These are phyloP conservation scores for Auricularia cornea DNA, from an alignment of 768 basidiomycete species.

Conservation along the genomic window DNA sequence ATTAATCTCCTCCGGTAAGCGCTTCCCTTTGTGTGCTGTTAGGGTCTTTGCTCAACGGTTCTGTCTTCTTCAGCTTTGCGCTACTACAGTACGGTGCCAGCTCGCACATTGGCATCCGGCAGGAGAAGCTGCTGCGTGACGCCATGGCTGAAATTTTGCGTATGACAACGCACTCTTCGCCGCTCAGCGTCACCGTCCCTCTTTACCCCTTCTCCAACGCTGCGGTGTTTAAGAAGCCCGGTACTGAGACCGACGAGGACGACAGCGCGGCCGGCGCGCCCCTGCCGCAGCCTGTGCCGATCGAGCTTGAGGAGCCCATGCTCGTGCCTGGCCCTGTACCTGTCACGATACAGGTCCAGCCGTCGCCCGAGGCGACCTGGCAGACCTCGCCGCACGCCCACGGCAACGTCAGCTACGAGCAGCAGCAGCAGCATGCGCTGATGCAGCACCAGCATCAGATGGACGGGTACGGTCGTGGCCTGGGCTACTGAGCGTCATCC, in stretches of 20 bases:
- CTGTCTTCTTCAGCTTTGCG: slow-evolving; percentile 47
- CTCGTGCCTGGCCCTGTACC: not conserved
- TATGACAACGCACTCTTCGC: slow-evolving; percentile 72
- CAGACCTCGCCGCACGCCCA: not conserved
- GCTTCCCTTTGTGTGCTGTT: not conserved
- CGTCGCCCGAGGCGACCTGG: not conserved
- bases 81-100: slow-evolving; percentile 75
- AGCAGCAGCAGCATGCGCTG: not conserved
- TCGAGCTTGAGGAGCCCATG: not conserved
- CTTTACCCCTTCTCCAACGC: not conserved
- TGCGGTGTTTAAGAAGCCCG: not conserved
- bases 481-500: not conserved
- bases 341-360: not conserved
- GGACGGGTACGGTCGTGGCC: not conserved
- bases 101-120: slow-evolving; percentile 77
- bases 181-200: slow-evolving; percentile 71
- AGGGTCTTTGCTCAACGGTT: not conserved
- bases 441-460: not conserved
- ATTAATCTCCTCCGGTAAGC: slow-evolving; percentile 72
- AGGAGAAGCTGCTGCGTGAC: slow-evolving; percentile 73
- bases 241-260: not conserved
- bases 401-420: not conserved
- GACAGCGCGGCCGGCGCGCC: not conserved
- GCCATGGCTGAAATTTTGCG: slow-evolving; percentile 80
- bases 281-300: not conserved